Base-by-base conservation (phyloP, 805 yeast species). In the Kazachstania bromeliacearum region DNA sequence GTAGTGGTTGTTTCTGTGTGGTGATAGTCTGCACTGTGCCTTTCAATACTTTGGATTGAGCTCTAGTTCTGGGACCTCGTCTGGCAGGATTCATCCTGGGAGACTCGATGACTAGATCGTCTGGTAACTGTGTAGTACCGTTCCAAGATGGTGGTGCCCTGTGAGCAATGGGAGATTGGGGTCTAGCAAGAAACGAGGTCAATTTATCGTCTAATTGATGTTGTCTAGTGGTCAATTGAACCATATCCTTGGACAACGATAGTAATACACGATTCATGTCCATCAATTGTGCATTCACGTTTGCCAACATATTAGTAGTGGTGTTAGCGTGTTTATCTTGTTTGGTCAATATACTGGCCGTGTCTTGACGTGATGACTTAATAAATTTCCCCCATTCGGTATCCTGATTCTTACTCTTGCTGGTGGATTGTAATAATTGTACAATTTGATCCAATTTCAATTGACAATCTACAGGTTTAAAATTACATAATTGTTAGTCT, bases 241-340 rank as follows among this genome's bases (percentile, higher is more conserved):
- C 7, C 19, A 32, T 8, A 6, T 34, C 37, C 13, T 21, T 13
- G 4, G 32, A 17, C 8, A 34, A 18, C 4, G 27, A 16, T 7
- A 15, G 28, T 28, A 34, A 14, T 5, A 23, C 21, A 9, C 15
- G 12, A 2, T 10, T 28, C 37, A 28, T 24, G 14, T 34, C 21
- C 9, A 15, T n/a, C 3, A 34, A 23, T 22, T 34, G 37, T 13
- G 28, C 29, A 13, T 29, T 28, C 20, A 34, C 27, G 17, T 34
- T 28, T 5, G 26, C 13, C 15, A 34, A n/a, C 23, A 16, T n/a
- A n/a, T n/a, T n/a, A n/a, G n/a, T n/a, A n/a, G n/a, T n/a, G n/a
- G n/a, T n/a, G n/a, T n/a, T n/a, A n/a, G n/a, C n/a, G n/a, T n/a
- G n/a, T n/a, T n/a, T n/a, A n/a, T n/a, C n/a, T n/a, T n/a, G n/a